These are phyloP conservation scores for Sporothrix brunneoviolacea DNA, from an alignment of 2,329 filamentous ascomycete genomes.

Conservation along the genomic window DNA sequence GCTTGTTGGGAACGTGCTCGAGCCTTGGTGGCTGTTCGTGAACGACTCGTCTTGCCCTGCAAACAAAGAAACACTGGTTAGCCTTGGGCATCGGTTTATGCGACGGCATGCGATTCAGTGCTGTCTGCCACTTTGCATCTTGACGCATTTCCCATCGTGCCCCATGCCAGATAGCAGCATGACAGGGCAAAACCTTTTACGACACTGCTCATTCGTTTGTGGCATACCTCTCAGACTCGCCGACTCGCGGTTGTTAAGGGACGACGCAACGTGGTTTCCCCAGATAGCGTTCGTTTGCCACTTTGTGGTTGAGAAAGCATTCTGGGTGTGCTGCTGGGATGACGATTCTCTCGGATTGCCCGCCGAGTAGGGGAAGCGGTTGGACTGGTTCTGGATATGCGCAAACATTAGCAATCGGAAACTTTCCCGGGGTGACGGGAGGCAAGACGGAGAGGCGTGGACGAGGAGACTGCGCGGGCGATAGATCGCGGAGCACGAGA, in stretches of 20 bases:
- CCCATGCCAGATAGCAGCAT: too few species aligned
- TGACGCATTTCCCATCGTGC: too few species aligned
- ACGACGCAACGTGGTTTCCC: slow-evolving; percentile 30
- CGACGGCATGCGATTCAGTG: neutral
- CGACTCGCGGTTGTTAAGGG: slow-evolving; percentile 37
- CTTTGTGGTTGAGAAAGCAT: slow-evolving; percentile 28
- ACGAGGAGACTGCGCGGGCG: too few species aligned
- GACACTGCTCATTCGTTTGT: neutral
- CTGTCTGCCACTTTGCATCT: too few species aligned
- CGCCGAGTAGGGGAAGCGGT: slow-evolving; percentile 5
- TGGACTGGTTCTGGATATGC: neutral
- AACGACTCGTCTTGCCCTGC: slow-evolving; percentile 29
- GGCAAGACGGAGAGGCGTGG: too few species aligned
- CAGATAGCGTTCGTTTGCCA: slow-evolving; percentile 43
- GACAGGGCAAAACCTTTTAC: too few species aligned
- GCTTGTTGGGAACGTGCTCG: neutral
- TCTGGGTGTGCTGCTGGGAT: slow-evolving; percentile 34
- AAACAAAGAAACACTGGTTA: neutral
- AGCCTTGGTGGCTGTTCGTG: slow-evolving; percentile 13
- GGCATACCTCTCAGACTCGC: slow-evolving; percentile 43
- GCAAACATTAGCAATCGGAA: too few species aligned
- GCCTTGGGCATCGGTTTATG: neutral
- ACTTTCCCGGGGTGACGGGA: too few species aligned
- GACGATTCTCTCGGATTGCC: slow-evolving; percentile 26
- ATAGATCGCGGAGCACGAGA: too few species aligned